Base-by-base conservation (phyloP, 345 rosid genomes). In the Hibiscus tridactylites region DNA sequence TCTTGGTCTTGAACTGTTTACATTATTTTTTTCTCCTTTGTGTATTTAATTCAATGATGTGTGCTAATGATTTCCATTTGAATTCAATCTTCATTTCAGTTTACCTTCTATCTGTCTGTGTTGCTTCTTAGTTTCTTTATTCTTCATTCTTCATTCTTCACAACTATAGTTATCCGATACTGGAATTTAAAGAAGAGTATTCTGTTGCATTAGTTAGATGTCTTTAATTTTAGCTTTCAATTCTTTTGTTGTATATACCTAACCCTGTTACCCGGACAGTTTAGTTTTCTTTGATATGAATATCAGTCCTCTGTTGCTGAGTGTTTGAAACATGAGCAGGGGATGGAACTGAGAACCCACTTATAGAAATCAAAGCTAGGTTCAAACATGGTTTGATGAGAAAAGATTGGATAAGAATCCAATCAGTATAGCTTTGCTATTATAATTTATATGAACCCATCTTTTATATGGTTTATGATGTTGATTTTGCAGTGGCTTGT, bases 1-100 rank as follows among this genome's bases (percentile, higher is more conserved):
- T 57, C 71, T 49, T 59, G 73, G 47, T 74, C 71, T 53, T 56
- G 42, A 16, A 52, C 78, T 53, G 24, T 65, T 59, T 64, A 62
- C 72, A 71, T 78, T 71, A 46, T 21, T 13, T 11, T 75, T 78
- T 73, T 49, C 52, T 82, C 78, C 24, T 46, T 63, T 59, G 50
- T 75, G 81, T 80, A 79, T 70, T 75, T 54, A 46, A 66, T 74
- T 72, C 63, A 69, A 73, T 68, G 54, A 35, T 75, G 76, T 65
- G 73, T 77, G 81, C 61, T 73, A 68, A 73, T 79, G 53, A 68
- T 77, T 76, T 72, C 66, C 74, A 77, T 80, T 56, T 49, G 53
- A 71, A 71, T 49, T 74, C 82, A 74, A 84, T 72, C 68, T 72
- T 78, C 69, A 26, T 70, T 66, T 47, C 17, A 46, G 11, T 24